Percentiles rank a stretch among this genome's conserved stretches.
phyloP scores from a whole-genome alignment of 2,329 filamentous ascomycete genomes.

The Pyricularia grisea region DNA sequence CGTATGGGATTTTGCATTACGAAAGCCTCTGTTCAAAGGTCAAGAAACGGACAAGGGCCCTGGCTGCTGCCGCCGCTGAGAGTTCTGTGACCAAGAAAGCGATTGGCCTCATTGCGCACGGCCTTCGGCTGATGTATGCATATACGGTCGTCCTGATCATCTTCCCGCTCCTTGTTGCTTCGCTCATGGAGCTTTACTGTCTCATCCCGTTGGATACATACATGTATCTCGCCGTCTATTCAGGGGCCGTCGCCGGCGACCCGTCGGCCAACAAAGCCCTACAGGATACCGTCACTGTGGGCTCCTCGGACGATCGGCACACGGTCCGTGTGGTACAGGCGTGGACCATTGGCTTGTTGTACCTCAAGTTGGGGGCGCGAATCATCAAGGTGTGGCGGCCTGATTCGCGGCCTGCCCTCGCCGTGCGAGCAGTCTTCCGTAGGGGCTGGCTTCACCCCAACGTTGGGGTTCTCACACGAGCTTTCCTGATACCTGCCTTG shows the following conservation, averaged over 20 bases:
- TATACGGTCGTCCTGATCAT: conserved; percentile 67
- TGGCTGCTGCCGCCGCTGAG: conserved; percentile 11
- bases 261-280: conserved; percentile 8
- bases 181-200: conserved; percentile 80
- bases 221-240: conserved; percentile 32
- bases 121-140: conserved; percentile 56
- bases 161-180: conserved; percentile 70
- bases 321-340: conserved; percentile 83
- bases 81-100: conserved; percentile 20
- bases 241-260: conserved; percentile 17
- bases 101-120: conserved; percentile 19
- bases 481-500: conserved; percentile 70
- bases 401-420: conserved; percentile 61
- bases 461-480: conserved; percentile 68
- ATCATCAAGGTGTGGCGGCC: conserved; percentile 59
- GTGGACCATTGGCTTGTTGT: conserved; percentile 88
- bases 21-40: conserved; percentile 20
- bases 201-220: conserved; percentile 81
- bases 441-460: conserved; percentile 75
- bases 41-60: conserved; percentile 15
- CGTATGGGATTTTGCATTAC: conserved; percentile 51
- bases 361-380: conserved; percentile 70
- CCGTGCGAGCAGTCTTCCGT: conserved; percentile 63
- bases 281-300: conserved; percentile 12
- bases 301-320: conserved; percentile 35